These are phyloP conservation scores for Termitomyces sp. DNA, from an alignment of 1,284 basidiomycete genomes.

Conservation along the genomic window DNA sequence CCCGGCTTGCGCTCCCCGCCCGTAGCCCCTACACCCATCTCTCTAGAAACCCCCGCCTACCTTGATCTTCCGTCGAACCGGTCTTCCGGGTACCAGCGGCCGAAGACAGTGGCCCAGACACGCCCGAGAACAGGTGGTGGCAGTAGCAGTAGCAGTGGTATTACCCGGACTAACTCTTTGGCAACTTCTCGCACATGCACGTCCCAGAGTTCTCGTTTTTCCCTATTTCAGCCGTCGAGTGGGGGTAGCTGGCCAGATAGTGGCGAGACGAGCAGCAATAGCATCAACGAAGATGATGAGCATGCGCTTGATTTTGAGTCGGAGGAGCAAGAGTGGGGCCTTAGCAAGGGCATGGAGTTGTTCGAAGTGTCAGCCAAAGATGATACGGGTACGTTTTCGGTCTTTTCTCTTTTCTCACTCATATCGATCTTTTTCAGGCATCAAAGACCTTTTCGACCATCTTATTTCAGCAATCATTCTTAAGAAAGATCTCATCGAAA, in stretches of 20 bases:
- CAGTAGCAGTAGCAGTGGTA: slow-evolving; percentile 16
- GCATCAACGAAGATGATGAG: slow-evolving; percentile 63
- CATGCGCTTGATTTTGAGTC: slow-evolving; percentile 41
- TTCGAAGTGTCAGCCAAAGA: slow-evolving; percentile 87
- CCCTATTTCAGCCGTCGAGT: slow-evolving; percentile 43
- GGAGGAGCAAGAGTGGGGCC: slow-evolving; percentile 69
- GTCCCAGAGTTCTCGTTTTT: slow-evolving; percentile 50
- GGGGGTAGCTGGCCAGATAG: slow-evolving; percentile 47
- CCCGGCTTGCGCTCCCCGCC: slow-evolving; percentile 63
- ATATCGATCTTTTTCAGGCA: slow-evolving; percentile 42
- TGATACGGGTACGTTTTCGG: slow-evolving; percentile 54
- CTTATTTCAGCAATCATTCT: slow-evolving; percentile 74
- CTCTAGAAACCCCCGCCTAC: slow-evolving; percentile 46
- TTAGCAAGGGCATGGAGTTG: slow-evolving; percentile 75
- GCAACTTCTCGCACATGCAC: slow-evolving; percentile 37
- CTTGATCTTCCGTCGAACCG: slow-evolving; percentile 43
- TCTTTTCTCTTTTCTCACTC: slow-evolving; percentile 6
- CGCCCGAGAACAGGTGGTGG: slow-evolving; percentile 34
- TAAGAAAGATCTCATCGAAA: slow-evolving; percentile 71
- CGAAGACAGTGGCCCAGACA: slow-evolving; percentile 36
- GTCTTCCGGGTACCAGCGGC: slow-evolving; percentile 40
- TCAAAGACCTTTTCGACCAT: slow-evolving; percentile 69
- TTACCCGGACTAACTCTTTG: slow-evolving; percentile 41
- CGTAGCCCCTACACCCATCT: slow-evolving; percentile 33
- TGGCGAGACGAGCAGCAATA: slow-evolving; percentile 57